These are phyloP conservation scores for Metarhizium humberi DNA, from an alignment of 2,329 filamentous ascomycete genomes.

Conservation along the genomic window DNA sequence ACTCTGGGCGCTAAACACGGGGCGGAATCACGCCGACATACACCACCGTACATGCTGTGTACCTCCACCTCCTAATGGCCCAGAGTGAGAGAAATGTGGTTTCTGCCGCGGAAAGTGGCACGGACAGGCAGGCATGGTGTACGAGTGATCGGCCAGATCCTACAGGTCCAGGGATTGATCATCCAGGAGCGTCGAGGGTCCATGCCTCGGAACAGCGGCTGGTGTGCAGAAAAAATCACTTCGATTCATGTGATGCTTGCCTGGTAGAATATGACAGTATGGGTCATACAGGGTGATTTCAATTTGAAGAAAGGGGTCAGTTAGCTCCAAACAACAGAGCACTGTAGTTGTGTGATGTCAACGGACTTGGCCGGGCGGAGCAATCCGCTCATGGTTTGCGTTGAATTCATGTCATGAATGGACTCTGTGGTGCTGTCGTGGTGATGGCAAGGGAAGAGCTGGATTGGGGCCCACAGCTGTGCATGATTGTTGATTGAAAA, in stretches of 20 bases:
- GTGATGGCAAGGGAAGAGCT: neutral
- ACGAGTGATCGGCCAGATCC: conserved; percentile 2
- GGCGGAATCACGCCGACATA: neutral
- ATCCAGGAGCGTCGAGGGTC: neutral
- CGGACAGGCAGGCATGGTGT: neutral
- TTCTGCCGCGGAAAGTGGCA: neutral
- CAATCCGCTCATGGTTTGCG: neutral
- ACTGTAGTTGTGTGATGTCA: neutral
- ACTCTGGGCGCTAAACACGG: neutral
- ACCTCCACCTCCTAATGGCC: neutral
- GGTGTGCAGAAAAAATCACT: neutral
- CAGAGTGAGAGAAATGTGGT: neutral
- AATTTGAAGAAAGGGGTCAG: neutral
- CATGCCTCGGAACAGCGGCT: conserved; percentile 1
- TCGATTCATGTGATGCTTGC: conserved; percentile 1
- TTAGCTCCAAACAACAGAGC: neutral
- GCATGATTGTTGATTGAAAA: neutral
- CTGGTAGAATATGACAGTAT: neutral
- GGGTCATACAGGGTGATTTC: neutral
- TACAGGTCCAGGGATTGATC: neutral
- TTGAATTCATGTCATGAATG: neutral
- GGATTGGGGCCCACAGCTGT: neutral
- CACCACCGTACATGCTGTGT: neutral
- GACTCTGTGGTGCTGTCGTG: neutral
- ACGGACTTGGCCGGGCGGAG: neutral